A percentile compares a stretch with the other conserved stretches of the same genome.
phyloP scores from a whole-genome alignment of 805 yeast genomes.

The Lipomyces yamanashiensis region DNA sequence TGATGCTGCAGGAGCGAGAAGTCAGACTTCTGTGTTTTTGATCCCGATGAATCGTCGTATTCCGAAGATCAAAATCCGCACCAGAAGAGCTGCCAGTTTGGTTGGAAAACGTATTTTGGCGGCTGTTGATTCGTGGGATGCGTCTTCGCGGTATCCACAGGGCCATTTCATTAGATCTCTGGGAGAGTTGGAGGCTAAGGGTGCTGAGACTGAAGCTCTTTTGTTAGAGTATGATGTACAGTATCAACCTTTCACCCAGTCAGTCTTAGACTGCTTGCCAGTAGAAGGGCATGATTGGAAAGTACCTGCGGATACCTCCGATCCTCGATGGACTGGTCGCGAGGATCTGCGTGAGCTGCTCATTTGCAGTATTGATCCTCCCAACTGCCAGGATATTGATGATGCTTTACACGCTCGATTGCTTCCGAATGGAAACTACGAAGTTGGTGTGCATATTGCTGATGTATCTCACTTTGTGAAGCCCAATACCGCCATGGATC shows the following conservation, averaged over 20 bases:
- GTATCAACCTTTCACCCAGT: constrained; percentile 90
- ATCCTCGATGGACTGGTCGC: constrained; percentile 57
- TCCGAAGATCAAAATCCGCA: constrained; percentile 84
- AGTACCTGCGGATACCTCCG: constrained; percentile 67
- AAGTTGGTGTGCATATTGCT: constrained; percentile 98
- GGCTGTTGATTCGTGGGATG: constrained; percentile 92
- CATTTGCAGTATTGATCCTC: constrained; percentile 97
- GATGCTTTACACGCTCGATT: constrained; percentile 90
- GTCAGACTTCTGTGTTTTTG: constrained; percentile 64
- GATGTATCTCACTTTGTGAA: constrained; percentile 98
- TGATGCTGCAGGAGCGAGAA: constrained; percentile 55
- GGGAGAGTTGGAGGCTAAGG: constrained; percentile 88
- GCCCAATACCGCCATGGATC: constrained; percentile 87
- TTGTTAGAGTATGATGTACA: constrained; percentile 95
- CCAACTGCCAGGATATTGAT: constrained; percentile 97
- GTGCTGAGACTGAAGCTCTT: constrained; percentile 95
- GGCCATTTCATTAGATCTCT: constrained; percentile 92
- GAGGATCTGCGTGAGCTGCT: constrained; percentile 84
- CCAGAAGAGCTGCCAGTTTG: constrained; percentile 82
- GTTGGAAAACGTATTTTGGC: constrained; percentile 90
- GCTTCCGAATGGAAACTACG: constrained; percentile 90
- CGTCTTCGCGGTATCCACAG: constrained; percentile 79
- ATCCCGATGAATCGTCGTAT: constrained; percentile 85
- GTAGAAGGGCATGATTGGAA: constrained; percentile 91
- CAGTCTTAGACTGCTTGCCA: constrained; percentile 91